A percentile compares a stretch with the other conserved stretches of the same genome.
These are phyloP conservation scores for Penicillium paneum DNA, from an alignment of 2,329 filamentous ascomycete genomes.

Conservation along the genomic window DNA sequence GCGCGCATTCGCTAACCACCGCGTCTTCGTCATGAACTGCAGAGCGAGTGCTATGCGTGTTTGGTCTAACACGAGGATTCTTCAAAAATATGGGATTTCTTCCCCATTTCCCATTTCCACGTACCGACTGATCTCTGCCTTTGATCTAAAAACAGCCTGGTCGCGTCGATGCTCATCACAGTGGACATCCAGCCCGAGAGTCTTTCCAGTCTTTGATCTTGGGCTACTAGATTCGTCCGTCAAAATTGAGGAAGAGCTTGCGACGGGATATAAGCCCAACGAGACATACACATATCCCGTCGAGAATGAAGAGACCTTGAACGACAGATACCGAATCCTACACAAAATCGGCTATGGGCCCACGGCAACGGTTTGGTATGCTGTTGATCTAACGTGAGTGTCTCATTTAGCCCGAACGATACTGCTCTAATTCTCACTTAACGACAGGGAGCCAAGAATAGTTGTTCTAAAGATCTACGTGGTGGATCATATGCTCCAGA, in stretches of 20 bases:
- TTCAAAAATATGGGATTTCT: not conserved
- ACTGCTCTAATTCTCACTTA: not conserved
- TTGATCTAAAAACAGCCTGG: not conserved
- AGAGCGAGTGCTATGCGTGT: not conserved
- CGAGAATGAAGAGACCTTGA: slow-evolving; percentile 16
- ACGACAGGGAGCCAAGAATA: slow-evolving; percentile 7
- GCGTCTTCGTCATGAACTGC: not conserved
- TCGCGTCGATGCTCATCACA: not conserved
- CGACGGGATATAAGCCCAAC: slow-evolving; percentile 13
- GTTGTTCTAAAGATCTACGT: slow-evolving; percentile 23
- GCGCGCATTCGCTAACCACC: not conserved
- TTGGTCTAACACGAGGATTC: not conserved
- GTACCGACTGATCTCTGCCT: not conserved
- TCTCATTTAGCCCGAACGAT: not conserved
- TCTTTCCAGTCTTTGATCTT: slow-evolving; percentile 10
- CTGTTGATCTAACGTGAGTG: not conserved
- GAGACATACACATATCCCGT: slow-evolving; percentile 19
- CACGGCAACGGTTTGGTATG: slow-evolving; percentile 28
- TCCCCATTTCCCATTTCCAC: not conserved
- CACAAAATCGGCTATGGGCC: slow-evolving; percentile 29
- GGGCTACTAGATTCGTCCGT: slow-evolving; percentile 7
- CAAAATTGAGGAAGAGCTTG: slow-evolving; percentile 15
- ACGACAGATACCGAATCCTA: slow-evolving; percentile 24
- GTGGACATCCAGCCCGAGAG: slow-evolving; percentile 6
- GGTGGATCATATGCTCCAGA: slow-evolving; percentile 16